These are phyloP conservation scores for Plasmodium adleri DNA, from an alignment of 169 alveolate species.

Conservation along the genomic window DNA sequence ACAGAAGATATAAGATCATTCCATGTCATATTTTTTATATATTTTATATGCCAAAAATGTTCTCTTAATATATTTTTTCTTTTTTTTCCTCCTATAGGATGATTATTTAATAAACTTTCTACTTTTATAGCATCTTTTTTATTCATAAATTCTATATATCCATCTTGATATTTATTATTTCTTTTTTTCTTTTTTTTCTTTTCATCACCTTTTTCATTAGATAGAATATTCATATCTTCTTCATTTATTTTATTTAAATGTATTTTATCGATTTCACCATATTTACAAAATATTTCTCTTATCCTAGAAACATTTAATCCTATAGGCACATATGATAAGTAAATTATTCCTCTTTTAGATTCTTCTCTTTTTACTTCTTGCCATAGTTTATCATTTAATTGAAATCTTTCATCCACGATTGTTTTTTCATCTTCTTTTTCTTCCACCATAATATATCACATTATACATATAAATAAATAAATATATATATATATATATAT, in stretches of 20 bases:
- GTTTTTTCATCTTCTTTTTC: not conserved
- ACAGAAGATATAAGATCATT: conserved; percentile 66
- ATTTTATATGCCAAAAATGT: conserved; percentile 93
- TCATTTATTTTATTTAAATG: conserved; percentile 82
- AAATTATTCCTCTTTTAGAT: conserved; percentile 49
- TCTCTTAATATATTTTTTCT: conserved; percentile 91
- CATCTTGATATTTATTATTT: conserved; percentile 87
- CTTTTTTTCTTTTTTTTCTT: conserved; percentile 31
- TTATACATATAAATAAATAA: no score
- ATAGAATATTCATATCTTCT: conserved; percentile 81
- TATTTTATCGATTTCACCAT: conserved; percentile 85
- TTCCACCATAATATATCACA: no score
- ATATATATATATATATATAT: no score
- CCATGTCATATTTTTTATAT: conserved; percentile 93
- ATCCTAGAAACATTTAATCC: conserved; percentile 64
- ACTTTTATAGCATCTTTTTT: conserved; percentile 92
- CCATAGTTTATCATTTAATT: conserved; percentile 55
- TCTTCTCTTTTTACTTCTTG: conserved; percentile 31
- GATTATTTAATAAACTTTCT: conserved; percentile 90
- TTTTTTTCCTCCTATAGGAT: conserved; percentile 92
- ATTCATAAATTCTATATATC: conserved; percentile 93
- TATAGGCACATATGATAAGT: conserved; percentile 32
- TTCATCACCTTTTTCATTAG: conserved; percentile 4
- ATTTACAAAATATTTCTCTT: conserved; percentile 83
- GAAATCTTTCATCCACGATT: conserved; percentile 40